Base-by-base conservation (phyloP, 257 asterid species). In the Thymus quinquecostatus region DNA sequence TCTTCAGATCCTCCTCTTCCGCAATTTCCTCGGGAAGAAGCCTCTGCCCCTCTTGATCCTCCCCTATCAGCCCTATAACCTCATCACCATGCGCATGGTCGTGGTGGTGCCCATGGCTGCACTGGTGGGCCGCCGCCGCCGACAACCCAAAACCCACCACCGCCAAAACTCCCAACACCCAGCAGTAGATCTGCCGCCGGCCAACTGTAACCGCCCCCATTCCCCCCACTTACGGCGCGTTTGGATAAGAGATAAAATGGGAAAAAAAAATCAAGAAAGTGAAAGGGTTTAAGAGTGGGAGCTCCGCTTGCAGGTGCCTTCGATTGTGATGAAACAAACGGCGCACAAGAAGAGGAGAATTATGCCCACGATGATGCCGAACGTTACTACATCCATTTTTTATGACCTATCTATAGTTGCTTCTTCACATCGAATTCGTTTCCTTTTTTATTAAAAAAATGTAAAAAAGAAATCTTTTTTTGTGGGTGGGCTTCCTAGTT, bases 21-120 rank as follows among this genome's bases (percentile, higher is more conserved):
- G 99, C 98, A 82, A 94, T 82, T 83, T 94, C 99, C 85, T 94
- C 99, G 0, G 96, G 88, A 55, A 94, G 86, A 66, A 91, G 84
- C 66, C 13, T 45, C 74, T 28, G 76, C 83, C 57, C 55, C 77
- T 29, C 79, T 6, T 64, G 58, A 53, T 71, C 78, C 84, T 58
- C 56, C 74, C 58, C 65, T 28, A 71, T 71, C 13, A 66, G 74
- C 58, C 74, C 77, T 9, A 56, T 29, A 72, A 72, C 83, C 60
- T 66, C 86, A 43, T 73, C 79, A 44, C 64, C 80, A 50, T 64
- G 82, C 64, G 57, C 75, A 57, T 75, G 78, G 30, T 82, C 84
- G 10, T 79, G 75, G 60, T 72, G 68, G 55, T 85, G 90, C 0
- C 82, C 88, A 78, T 86, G 92, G 81, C 14, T 81, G 69, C 96